phyloP scores from a whole-genome alignment of 768 basidiomycete species.

The Tylopilus balloui region DNA sequence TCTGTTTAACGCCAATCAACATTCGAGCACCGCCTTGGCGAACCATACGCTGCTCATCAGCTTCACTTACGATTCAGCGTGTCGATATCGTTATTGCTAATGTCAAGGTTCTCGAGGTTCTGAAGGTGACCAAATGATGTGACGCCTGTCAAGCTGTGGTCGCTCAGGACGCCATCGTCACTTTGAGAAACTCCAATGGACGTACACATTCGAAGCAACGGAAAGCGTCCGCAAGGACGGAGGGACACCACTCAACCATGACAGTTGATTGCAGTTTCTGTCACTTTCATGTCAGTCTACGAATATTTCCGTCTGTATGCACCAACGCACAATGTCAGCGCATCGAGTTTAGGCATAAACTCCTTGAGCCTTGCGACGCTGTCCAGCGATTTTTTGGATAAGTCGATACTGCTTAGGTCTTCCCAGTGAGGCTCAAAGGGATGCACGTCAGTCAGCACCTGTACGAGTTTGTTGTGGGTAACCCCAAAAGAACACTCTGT shows the following conservation, averaged over 20 bases:
- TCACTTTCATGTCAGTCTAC: slow-evolving; percentile 16
- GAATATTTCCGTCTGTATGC: background rate
- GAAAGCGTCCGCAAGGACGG: slow-evolving; percentile 68
- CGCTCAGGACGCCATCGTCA: slow-evolving; percentile 14
- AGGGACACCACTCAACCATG: slow-evolving; percentile 80
- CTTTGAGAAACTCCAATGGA: slow-evolving; percentile 7
- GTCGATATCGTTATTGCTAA: slow-evolving; percentile 86
- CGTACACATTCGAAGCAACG: slow-evolving; percentile 68
- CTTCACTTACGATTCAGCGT: slow-evolving; percentile 77
- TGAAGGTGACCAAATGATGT: slow-evolving; percentile 86
- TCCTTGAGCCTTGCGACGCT: slow-evolving; percentile 77
- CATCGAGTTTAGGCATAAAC: slow-evolving; percentile 79
- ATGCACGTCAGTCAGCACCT: slow-evolving; percentile 90
- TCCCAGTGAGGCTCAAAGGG: slow-evolving; percentile 97
- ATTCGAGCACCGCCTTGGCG: background rate
- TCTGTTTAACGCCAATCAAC: slow-evolving; percentile 46
- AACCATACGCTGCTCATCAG: background rate
- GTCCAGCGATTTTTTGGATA: slow-evolving; percentile 56
- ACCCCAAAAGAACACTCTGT: slow-evolving; percentile 97
- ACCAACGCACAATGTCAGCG: slow-evolving; percentile 65
- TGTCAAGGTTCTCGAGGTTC: slow-evolving; percentile 85
- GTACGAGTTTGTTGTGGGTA: slow-evolving; percentile 85
- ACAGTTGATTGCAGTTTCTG: slow-evolving; percentile 70
- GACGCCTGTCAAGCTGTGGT: slow-evolving; percentile 68
- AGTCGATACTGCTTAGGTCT: slow-evolving; percentile 63